These are phyloP conservation scores for Solanum dulcamara DNA, from an alignment of 257 asterid genomes.

Conservation along the genomic window DNA sequence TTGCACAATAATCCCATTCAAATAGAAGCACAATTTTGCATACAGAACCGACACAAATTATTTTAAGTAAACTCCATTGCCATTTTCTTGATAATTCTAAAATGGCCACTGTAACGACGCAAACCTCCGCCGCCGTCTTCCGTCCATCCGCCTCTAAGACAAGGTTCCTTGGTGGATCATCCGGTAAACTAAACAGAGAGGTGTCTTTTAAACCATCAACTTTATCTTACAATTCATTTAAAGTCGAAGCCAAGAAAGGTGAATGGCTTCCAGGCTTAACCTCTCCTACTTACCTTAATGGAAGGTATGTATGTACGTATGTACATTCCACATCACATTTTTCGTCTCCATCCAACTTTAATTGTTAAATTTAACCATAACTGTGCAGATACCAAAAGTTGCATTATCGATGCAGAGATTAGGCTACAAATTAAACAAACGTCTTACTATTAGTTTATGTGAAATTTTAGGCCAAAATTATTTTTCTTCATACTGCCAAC, in stretches of 20 bases:
- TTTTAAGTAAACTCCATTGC: background rate
- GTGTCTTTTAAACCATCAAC: slow-evolving; percentile 25
- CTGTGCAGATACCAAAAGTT: too few relatives aligned
- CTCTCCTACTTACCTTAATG: slow-evolving; percentile 76
- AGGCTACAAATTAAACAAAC: too few relatives aligned
- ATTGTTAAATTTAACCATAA: too few relatives aligned
- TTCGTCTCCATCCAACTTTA: too few relatives aligned
- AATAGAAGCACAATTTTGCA: slow-evolving; percentile 28
- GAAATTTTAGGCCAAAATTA: background rate
- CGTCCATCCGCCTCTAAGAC: slow-evolving; percentile 50
- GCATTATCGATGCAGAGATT: too few relatives aligned
- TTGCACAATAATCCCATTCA: background rate
- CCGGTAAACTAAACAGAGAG: slow-evolving; percentile 46
- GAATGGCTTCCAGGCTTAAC: slow-evolving; percentile 91
- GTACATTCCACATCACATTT: background rate
- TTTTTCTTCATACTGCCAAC: background rate
- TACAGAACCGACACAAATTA: background rate
- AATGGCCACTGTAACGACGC: slow-evolving; percentile 74
- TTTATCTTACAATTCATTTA: slow-evolving; percentile 31
- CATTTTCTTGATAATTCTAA: background rate
- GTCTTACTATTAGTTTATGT: background rate
- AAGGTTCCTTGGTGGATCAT: slow-evolving; percentile 58
- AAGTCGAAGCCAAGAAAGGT: slow-evolving; percentile 91
- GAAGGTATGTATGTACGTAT: slow-evolving; percentile 38
- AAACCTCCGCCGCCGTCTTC: slow-evolving; percentile 61